phyloP scores from a whole-genome alignment of 768 basidiomycete species.

The Heimioporus sp. region DNA sequence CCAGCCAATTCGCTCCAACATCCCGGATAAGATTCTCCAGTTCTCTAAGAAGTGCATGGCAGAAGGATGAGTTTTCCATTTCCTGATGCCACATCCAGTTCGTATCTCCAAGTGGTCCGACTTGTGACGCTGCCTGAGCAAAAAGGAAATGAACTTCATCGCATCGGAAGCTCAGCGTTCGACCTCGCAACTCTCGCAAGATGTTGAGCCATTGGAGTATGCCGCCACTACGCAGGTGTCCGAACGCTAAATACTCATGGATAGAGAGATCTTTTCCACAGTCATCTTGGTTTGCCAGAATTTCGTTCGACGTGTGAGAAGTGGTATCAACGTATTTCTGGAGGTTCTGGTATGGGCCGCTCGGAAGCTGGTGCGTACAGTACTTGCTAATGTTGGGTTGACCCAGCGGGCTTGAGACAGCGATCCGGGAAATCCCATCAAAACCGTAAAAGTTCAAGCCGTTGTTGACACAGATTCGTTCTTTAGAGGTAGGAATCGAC shows the following conservation, averaged over 20 bases:
- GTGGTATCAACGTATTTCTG: slow-evolving; percentile 37
- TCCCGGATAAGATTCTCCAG: slow-evolving; percentile 31
- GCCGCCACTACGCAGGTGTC: slow-evolving; percentile 42
- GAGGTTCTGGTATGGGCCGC: slow-evolving; percentile 32
- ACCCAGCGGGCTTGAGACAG: slow-evolving; percentile 13
- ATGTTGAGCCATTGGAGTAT: slow-evolving; percentile 52
- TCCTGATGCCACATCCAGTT: slow-evolving; percentile 43
- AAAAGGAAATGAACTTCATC: slow-evolving; percentile 43
- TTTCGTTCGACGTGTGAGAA: slow-evolving; percentile 40
- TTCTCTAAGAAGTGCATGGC: slow-evolving; percentile 34
- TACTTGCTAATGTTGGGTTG: slow-evolving; percentile 9
- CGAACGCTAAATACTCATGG: slow-evolving; percentile 47
- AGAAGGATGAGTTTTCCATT: slow-evolving; percentile 32
- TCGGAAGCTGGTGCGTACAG: slow-evolving; percentile 34
- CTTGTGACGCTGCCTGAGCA: slow-evolving; percentile 44
- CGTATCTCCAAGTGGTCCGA: slow-evolving; percentile 28
- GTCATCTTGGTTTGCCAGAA: slow-evolving; percentile 39
- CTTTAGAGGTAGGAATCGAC: slow-evolving; percentile 9
- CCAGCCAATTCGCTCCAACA: slow-evolving; percentile 42
- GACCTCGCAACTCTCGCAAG: slow-evolving; percentile 39
- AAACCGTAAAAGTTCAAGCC: slow-evolving; percentile 31
- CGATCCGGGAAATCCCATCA: slow-evolving; percentile 17
- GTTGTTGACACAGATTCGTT: slow-evolving; percentile 30
- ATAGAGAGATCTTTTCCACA: slow-evolving; percentile 40
- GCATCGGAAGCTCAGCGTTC: slow-evolving; percentile 37